These are phyloP conservation scores for Deinandra increscens DNA, from an alignment of 129 eudicot species.

Conservation along the genomic window DNA sequence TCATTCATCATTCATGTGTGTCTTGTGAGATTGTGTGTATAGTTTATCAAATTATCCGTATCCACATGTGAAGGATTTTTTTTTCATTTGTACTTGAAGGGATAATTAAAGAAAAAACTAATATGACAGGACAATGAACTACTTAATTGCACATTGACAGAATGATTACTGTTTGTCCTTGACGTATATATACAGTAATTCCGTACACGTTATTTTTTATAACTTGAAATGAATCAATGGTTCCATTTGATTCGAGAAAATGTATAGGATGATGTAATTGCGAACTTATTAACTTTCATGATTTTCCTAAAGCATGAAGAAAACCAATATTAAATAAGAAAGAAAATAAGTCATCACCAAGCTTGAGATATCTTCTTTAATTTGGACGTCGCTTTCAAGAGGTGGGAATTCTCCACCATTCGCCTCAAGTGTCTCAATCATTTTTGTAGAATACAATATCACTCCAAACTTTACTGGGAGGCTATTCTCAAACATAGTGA, in stretches of 20 bases:
- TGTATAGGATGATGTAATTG: background rate
- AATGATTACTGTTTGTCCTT: background rate
- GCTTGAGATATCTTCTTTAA: conserved; percentile 71
- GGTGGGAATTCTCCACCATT: conserved; percentile 60
- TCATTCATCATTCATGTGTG: too few relatives aligned
- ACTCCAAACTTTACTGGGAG: conserved; percentile 91
- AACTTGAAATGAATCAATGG: background rate
- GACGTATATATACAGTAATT: too few relatives aligned
- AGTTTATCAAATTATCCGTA: background rate
- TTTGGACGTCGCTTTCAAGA: conserved; percentile 37
- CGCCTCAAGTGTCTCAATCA: conserved; percentile 54
- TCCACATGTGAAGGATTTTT: background rate
- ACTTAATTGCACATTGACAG: background rate
- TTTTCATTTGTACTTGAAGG: background rate
- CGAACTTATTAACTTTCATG: background rate
- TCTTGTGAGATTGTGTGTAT: too few relatives aligned
- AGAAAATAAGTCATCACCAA: conserved; percentile 50
- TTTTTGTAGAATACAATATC: conserved; percentile 66
- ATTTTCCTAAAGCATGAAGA: conserved; percentile 3
- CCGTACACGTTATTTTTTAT: background rate
- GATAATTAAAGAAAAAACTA: too few relatives aligned
- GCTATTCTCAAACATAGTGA: conserved; percentile 72
- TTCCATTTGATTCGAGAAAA: background rate
- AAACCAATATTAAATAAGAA: conserved; percentile 7
- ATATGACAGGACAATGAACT: background rate